Evolutionary conservation across 345 rosid species (phyloP).

Genomic region (Ceriops decandra): DNA sequence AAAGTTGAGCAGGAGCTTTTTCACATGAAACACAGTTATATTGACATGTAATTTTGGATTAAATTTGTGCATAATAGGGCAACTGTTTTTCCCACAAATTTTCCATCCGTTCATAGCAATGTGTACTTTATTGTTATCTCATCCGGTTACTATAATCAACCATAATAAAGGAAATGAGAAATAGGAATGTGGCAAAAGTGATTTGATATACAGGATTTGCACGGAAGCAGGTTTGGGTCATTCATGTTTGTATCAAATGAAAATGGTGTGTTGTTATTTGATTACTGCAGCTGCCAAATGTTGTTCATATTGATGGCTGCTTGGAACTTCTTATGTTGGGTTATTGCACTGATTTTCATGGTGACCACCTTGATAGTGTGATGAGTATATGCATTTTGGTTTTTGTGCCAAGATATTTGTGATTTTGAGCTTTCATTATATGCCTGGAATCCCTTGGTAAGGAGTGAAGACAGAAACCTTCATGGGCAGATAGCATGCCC

Average conservation of each 20-base stretch:
- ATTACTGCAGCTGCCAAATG: too few relatives aligned
- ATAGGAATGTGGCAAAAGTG: not conserved
- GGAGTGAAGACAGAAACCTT: not conserved
- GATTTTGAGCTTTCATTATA: conserved; percentile 3
- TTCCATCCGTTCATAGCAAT: too few relatives aligned
- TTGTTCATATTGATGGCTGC: not conserved
- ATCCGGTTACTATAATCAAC: too few relatives aligned
- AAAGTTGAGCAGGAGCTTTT: not conserved
- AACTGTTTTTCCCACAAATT: too few relatives aligned
- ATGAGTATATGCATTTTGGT: conserved; percentile 1
- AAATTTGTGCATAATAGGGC: too few relatives aligned
- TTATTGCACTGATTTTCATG: not conserved
- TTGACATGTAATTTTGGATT: too few relatives aligned
- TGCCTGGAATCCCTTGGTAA: not conserved
- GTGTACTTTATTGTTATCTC: too few relatives aligned
- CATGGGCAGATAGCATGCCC: not conserved
- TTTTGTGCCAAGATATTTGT: not conserved
- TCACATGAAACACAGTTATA: too few relatives aligned
- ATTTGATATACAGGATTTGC: conserved; percentile 8
- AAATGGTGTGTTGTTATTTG: too few relatives aligned
- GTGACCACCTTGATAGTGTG: conserved; percentile 8
- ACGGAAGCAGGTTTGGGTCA: conserved; percentile 1
- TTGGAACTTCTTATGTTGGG: not conserved
- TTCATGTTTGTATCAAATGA: too few relatives aligned
- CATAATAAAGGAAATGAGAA: not conserved